Evolutionary conservation across 2,329 filamentous ascomycete genomes (phyloP).

Genomic region (Fusarium denticulatum): DNA sequence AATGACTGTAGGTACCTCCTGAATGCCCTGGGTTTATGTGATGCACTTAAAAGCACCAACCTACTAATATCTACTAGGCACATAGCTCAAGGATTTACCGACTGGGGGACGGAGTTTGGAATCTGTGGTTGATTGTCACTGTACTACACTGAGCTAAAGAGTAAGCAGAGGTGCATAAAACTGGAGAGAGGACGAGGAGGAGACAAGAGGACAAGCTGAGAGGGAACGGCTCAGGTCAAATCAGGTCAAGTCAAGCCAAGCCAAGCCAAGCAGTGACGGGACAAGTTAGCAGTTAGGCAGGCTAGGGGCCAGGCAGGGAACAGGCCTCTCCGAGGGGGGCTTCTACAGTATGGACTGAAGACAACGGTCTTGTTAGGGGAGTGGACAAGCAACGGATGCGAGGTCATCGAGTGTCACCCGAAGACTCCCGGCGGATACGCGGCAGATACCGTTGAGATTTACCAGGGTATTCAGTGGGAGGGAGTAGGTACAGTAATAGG

Average conservation of each 20-base stretch:
- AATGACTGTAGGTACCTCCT: background rate
- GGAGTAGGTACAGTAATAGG: constrained; percentile 10
- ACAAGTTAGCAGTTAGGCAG: background rate
- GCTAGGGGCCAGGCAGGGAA: constrained; percentile 12
- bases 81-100: background rate
- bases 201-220: background rate
- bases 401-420: constrained; percentile 30
- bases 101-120: background rate
- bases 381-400: background rate
- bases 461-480: constrained; percentile 8
- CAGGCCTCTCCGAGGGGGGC: constrained; percentile 2
- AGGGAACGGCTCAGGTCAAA: background rate
- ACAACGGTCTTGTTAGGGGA: background rate
- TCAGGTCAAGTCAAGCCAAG: background rate
- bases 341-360: background rate
- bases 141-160: background rate
- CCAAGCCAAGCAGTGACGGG: background rate
- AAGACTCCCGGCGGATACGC: constrained; percentile 26
- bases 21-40: background rate
- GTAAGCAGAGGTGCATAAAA: background rate
- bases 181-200: background rate
- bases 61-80: background rate
- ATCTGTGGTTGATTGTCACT: background rate
- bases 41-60: constrained; percentile 2
- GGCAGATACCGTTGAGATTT: constrained; percentile 30